These are phyloP conservation scores for Nakazawaea wyomingensis DNA, from an alignment of 805 yeast species.

Conservation along the genomic window DNA sequence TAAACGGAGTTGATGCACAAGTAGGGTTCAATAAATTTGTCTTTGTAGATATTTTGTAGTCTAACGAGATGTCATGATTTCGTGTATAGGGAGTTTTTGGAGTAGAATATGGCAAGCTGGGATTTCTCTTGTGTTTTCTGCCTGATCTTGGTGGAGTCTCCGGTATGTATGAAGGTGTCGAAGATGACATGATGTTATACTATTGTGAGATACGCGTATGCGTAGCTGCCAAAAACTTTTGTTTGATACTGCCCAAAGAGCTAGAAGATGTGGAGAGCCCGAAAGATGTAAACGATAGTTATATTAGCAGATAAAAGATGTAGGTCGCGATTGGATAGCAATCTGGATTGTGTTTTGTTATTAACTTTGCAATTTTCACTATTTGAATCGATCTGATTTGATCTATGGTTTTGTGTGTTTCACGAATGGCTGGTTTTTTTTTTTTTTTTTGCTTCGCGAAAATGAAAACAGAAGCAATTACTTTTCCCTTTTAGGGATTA, in stretches of 20 bases:
- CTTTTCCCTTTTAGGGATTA: conserved; percentile 3
- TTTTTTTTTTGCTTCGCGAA: not conserved
- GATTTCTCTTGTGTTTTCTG: conserved; percentile 7
- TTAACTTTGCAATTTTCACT: no score
- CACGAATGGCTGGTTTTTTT: not conserved
- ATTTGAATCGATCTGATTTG: not conserved
- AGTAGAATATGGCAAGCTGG: conserved; percentile 2
- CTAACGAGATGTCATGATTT: conserved; percentile 7
- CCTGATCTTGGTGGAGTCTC: conserved; percentile 13
- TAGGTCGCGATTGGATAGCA: no score
- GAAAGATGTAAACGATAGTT: no score
- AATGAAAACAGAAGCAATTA: conserved; percentile 6
- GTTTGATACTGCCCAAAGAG: no score
- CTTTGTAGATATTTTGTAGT: conserved; percentile 8
- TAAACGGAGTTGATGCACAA: conserved; percentile 7
- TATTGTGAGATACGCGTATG: not conserved
- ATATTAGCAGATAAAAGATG: no score
- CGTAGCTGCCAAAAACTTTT: no score
- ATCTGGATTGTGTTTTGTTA: no score
- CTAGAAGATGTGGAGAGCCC: no score
- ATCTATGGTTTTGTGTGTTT: not conserved
- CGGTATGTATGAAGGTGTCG: conserved; percentile 8
- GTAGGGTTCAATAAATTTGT: conserved; percentile 2
- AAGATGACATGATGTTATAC: not conserved
- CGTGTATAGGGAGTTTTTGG: conserved; percentile 11